phyloP scores from a whole-genome alignment of 768 basidiomycete genomes.

The Amyloporia xantha region DNA sequence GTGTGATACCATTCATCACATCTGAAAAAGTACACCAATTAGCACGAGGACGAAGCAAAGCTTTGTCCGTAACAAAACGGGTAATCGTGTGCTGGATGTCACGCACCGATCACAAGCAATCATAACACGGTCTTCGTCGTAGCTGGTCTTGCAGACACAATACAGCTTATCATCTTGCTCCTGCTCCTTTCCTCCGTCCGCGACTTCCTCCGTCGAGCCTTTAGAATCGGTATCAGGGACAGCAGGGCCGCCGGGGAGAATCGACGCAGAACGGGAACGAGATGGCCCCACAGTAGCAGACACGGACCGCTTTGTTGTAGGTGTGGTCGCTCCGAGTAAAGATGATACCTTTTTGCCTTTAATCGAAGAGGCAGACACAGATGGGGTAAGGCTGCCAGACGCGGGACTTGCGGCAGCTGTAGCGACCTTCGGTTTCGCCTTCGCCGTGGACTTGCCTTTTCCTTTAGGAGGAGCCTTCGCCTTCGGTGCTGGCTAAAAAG shows the following conservation, averaged over 20 bases:
- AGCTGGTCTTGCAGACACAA: constrained; percentile 81
- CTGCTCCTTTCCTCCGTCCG: constrained; percentile 29
- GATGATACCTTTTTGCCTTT: constrained; percentile 24
- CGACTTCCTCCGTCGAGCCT: constrained; percentile 41
- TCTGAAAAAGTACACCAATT: constrained; percentile 41
- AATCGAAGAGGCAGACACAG: constrained; percentile 7
- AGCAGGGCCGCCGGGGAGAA: constrained; percentile 46
- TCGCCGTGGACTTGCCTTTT: constrained; percentile 20
- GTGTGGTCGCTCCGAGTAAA: constrained; percentile 17
- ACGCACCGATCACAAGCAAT: constrained; percentile 88
- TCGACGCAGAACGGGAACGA: constrained; percentile 67
- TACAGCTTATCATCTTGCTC: constrained; percentile 65
- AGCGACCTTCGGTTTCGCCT: constrained; percentile 18
- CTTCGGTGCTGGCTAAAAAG: constrained; percentile 12
- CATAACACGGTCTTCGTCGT: constrained; percentile 86
- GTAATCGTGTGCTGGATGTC: too few species aligned
- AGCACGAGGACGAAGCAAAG: too few species aligned
- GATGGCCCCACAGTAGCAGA: constrained; percentile 21
- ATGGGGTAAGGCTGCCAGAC: constrained; percentile 8
- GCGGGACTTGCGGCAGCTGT: constrained; percentile 13
- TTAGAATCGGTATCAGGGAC: constrained; percentile 40
- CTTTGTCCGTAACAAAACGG: too few species aligned
- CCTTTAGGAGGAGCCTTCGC: constrained; percentile 17
- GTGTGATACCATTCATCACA: constrained; percentile 97
- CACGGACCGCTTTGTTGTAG: constrained; percentile 20